Conservation (phyloP, 2,329 filamentous ascomycete species). For the Fusarium lateritium region DNA sequence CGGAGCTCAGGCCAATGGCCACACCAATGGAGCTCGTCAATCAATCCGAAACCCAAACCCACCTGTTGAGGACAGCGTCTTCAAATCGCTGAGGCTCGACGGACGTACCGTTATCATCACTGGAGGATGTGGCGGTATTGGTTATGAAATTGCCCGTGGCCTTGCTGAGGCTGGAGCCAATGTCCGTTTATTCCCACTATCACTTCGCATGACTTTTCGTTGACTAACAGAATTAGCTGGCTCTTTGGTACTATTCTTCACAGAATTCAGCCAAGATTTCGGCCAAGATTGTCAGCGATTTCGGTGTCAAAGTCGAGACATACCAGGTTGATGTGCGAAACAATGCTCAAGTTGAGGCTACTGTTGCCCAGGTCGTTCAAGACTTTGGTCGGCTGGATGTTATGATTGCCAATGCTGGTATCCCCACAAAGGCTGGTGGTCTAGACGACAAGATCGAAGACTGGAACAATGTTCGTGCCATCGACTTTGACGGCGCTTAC, state of each 20-base stretch:
- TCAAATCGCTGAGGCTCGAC: constrained; percentile 38
- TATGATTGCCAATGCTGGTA: neutral
- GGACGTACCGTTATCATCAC: constrained; percentile 55
- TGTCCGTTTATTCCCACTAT: constrained; percentile 28
- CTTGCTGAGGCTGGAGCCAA: constrained; percentile 46
- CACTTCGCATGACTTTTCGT: constrained; percentile 11
- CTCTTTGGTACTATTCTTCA: neutral
- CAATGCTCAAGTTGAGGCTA: neutral
- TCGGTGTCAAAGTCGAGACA: neutral
- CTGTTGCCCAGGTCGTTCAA: neutral
- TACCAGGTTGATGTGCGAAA: neutral
- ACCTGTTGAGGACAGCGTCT: constrained; percentile 37
- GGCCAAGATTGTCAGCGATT: neutral
- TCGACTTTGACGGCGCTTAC: constrained; percentile 52
- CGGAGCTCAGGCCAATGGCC: no score
- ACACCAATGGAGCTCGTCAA: constrained; percentile 18
- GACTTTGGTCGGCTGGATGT: neutral
- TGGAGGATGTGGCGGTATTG: constrained; percentile 65
- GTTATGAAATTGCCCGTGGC: constrained; percentile 56
- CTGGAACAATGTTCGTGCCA: constrained; percentile 46
- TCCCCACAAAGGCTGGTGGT: constrained; percentile 29
- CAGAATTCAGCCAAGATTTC: neutral
- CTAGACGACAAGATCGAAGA: constrained; percentile 49
- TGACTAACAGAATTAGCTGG: neutral
- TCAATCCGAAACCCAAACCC: constrained; percentile 47